Percentiles rank a stretch among this genome's conserved stretches.
Conservation (phyloP, 2,329 filamentous ascomycete species). For the Phyllosticta citriasiana region DNA sequence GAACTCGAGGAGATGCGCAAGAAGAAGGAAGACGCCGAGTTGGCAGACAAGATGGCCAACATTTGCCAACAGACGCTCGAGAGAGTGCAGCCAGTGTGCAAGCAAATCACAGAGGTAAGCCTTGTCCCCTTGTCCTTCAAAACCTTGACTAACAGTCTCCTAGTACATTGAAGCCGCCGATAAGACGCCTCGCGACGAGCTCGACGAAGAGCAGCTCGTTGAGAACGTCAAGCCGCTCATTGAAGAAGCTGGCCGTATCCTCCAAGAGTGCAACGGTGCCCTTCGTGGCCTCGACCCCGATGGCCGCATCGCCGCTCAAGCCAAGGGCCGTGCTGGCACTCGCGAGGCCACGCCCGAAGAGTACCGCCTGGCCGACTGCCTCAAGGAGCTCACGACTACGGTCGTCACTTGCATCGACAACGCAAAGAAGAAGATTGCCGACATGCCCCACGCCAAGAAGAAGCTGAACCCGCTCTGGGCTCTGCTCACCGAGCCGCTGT, state of each 20-base stretch:
- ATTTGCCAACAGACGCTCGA: constrained; percentile 73
- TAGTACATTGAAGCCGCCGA: constrained; percentile 72
- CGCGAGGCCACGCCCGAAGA: constrained; percentile 75
- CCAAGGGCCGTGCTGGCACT: constrained; percentile 68
- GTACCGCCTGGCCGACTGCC: constrained; percentile 68
- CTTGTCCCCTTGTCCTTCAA: constrained; percentile 1
- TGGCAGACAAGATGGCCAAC: constrained; percentile 64
- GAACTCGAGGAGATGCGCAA: constrained; percentile 37
- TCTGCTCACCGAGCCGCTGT: constrained; percentile 71
- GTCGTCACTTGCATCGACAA: constrained; percentile 78
- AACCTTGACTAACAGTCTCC: constrained; percentile 15
- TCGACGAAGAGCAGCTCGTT: constrained; percentile 83
- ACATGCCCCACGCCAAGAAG: constrained; percentile 93
- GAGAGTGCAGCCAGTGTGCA: constrained; percentile 73
- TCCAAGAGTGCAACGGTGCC: constrained; percentile 76
- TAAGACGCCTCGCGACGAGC: constrained; percentile 70
- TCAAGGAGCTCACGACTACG: constrained; percentile 76
- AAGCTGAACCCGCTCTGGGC: constrained; percentile 85
- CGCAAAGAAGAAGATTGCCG: constrained; percentile 77
- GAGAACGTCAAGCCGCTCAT: constrained; percentile 79
- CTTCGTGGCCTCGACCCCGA: constrained; percentile 85
- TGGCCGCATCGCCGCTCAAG: constrained; percentile 71
- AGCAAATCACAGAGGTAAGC: constrained; percentile 69
- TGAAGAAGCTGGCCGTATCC: constrained; percentile 71
- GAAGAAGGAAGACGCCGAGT: constrained; percentile 56